Percentiles rank a stretch among this genome's conserved stretches.
Conservation (phyloP, 169 alveolate species). For the Perkinsus olseni region DNA sequence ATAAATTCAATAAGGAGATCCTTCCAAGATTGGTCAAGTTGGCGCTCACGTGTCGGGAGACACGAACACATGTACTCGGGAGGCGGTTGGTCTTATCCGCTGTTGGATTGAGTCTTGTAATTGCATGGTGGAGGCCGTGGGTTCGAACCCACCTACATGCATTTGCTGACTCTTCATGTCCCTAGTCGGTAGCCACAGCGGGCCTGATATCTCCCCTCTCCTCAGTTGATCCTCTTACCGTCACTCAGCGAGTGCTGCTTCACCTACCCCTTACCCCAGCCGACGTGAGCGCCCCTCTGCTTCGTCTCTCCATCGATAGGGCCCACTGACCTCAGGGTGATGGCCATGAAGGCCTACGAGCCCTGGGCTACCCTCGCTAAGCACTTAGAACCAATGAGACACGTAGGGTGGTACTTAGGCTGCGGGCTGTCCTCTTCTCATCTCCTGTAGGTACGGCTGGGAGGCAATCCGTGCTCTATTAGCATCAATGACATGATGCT, state of each 20-base stretch:
- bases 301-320: background rate
- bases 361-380: background rate
- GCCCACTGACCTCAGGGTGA: background rate
- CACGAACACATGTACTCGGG: background rate
- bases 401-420: background rate
- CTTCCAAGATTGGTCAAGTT: background rate
- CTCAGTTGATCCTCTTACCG: background rate
- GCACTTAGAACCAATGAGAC: background rate
- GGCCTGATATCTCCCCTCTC: background rate
- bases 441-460: background rate
- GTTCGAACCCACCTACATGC: too few relatives aligned
- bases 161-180: too few relatives aligned
- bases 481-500: background rate
- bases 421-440: background rate
- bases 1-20: background rate
- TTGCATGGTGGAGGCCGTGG: too few relatives aligned
- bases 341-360: background rate
- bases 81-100: too few relatives aligned
- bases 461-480: background rate
- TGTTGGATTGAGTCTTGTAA: too few relatives aligned
- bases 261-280: background rate
- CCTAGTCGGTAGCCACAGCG: too few relatives aligned
- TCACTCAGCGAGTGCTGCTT: background rate
- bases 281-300: background rate
- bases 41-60: background rate